Percentiles rank a stretch among this genome's conserved stretches.
phyloP scores from a whole-genome alignment of 1,284 basidiomycete genomes.

The Porogramme epimiltina region DNA sequence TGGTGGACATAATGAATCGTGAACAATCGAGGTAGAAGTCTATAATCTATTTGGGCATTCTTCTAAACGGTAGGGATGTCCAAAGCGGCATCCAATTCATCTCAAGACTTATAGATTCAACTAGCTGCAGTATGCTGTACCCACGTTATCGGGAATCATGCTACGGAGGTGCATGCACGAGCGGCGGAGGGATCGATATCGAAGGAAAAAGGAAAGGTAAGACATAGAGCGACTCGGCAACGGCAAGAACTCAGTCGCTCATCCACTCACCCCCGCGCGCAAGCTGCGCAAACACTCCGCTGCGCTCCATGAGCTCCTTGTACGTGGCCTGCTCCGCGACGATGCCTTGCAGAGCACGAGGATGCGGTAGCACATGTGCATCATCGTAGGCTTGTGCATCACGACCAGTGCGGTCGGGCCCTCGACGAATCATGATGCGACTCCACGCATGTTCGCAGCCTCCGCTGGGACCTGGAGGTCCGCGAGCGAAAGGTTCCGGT shows the following conservation, averaged over 20 bases:
- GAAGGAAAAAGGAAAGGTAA: conserved; percentile 3
- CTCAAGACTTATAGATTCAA: too few species aligned
- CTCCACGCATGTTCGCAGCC: conserved; percentile 84
- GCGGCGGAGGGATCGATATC: not conserved
- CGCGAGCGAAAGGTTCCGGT: conserved; percentile 45
- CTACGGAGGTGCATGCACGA: too few species aligned
- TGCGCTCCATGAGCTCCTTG: conserved; percentile 65
- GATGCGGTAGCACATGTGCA: conserved; percentile 91
- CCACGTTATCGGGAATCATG: too few species aligned
- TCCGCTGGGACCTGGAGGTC: conserved; percentile 73
- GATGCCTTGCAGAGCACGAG: conserved; percentile 79
- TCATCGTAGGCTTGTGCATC: conserved; percentile 90
- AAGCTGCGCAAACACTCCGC: conserved; percentile 81
- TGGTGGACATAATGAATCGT: too few species aligned
- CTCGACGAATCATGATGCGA: conserved; percentile 74
- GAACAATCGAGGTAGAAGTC: too few species aligned
- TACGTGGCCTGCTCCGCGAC: conserved; percentile 83
- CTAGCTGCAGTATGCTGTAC: too few species aligned
- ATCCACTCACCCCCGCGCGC: conserved; percentile 89
- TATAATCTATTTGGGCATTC: too few species aligned
- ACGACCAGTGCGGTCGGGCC: conserved; percentile 87
- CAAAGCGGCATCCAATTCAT: too few species aligned
- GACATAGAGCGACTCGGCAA: not conserved
- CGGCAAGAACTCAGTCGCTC: conserved; percentile 24
- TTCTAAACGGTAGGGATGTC: too few species aligned